A percentile compares a stretch with the other conserved stretches of the same genome.
phyloP scores from a whole-genome alignment of 1,139 yeast species.

The Pichia sp. region DNA sequence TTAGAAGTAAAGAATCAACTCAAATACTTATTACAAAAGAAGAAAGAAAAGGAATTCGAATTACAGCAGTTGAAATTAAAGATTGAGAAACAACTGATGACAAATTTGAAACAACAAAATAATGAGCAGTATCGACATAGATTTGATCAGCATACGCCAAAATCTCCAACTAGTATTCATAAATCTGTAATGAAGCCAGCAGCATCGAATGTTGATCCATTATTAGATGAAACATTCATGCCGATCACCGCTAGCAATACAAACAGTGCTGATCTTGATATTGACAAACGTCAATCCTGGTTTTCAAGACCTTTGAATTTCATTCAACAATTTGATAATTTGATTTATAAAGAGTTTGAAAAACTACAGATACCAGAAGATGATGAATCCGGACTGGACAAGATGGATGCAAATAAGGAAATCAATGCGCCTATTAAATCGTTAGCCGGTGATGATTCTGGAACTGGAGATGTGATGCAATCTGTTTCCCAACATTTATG shows the following conservation, averaged over 20 bases:
- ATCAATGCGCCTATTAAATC: conserved; percentile 27
- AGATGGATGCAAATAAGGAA: conserved; percentile 13
- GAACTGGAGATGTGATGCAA: conserved; percentile 27
- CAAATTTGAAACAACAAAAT: conserved; percentile 31
- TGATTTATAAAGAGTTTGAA: conserved; percentile 67
- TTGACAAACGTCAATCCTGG: conserved; percentile 34
- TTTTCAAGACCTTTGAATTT: conserved; percentile 56
- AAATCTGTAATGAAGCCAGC: conserved; percentile 15
- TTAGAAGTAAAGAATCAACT: conserved; percentile 56
- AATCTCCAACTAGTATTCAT: conserved; percentile 21
- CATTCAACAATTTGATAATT: conserved; percentile 66
- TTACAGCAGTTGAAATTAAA: conserved; percentile 42
- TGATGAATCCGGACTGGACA: background rate
- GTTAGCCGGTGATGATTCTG: conserved; percentile 19
- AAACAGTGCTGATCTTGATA: background rate
- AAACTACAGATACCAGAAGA: conserved; percentile 36
- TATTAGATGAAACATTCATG: conserved; percentile 20
- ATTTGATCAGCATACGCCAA: conserved; percentile 18
- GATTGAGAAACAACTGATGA: conserved; percentile 43
- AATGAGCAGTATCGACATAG: background rate
- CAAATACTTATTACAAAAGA: conserved; percentile 31
- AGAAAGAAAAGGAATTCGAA: conserved; percentile 36
- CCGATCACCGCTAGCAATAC: conserved; percentile 8
- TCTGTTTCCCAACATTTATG: conserved; percentile 32
- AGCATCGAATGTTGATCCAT: conserved; percentile 23